These are phyloP conservation scores for Protomyces lactucae-debilis DNA, from an alignment of 1,139 yeast species.

Conservation along the genomic window DNA sequence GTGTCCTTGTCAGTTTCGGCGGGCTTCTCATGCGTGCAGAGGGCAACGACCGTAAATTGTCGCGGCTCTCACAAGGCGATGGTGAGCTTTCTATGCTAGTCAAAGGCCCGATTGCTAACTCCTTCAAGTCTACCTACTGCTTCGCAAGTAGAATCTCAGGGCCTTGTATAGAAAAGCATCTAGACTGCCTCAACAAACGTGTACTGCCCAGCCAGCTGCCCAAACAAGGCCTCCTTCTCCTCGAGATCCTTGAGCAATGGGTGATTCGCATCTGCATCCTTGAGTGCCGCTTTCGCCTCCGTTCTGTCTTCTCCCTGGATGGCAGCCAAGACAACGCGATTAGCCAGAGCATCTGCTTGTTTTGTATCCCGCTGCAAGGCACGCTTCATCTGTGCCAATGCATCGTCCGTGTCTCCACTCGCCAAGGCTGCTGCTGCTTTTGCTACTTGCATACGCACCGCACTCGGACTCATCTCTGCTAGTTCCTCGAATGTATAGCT, in stretches of 20 bases:
- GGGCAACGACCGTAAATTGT: constrained; percentile 87
- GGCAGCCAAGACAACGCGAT: constrained; percentile 53
- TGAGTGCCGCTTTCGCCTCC: constrained; percentile 39
- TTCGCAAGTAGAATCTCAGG: constrained; percentile 52
- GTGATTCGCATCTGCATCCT: constrained; percentile 48
- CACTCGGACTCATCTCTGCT: constrained; percentile 46
- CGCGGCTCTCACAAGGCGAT: constrained; percentile 87
- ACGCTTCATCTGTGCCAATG: constrained; percentile 46
- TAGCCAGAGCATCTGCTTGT: constrained; percentile 53
- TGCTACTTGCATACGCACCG: constrained; percentile 46
- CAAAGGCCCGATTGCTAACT: background rate
- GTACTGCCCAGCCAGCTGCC: constrained; percentile 55
- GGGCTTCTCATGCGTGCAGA: constrained; percentile 90
- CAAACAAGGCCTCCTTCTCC: constrained; percentile 53
- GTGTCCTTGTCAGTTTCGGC: constrained; percentile 88
- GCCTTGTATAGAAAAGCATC: too few relatives aligned
- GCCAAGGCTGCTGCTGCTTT: constrained; percentile 48
- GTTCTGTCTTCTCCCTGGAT: constrained; percentile 41
- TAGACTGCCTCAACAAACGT: constrained; percentile 28
- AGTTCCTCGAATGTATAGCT: constrained; percentile 72
- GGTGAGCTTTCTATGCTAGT: constrained; percentile 1
- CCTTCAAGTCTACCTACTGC: constrained; percentile 62
- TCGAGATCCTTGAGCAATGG: constrained; percentile 50
- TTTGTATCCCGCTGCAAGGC: constrained; percentile 43
- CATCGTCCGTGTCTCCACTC: constrained; percentile 48